Conservation (phyloP, 352 stramenopile species). For the Blastocystis hominis region DNA sequence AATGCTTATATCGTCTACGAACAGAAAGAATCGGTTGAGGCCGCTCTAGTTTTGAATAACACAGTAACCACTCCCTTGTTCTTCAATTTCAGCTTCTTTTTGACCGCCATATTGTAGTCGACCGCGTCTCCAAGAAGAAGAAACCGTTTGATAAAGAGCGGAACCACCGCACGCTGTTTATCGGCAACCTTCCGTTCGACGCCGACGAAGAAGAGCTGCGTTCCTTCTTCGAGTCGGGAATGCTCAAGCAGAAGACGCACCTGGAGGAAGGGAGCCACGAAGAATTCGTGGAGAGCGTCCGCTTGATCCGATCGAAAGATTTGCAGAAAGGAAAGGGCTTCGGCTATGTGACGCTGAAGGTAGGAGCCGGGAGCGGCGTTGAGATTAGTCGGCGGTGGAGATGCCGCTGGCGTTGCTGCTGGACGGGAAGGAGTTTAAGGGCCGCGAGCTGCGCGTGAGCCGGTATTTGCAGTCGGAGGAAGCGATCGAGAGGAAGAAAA, state of each 20-base stretch:
- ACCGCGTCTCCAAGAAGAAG: background rate
- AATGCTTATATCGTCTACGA: constrained; percentile 56
- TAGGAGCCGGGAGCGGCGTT: background rate
- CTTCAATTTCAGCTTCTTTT: constrained; percentile 3
- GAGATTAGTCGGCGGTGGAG: constrained; percentile 4
- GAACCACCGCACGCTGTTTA: constrained; percentile 70
- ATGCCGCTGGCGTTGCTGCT: constrained; percentile 30
- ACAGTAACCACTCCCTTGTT: background rate
- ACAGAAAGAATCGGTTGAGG: background rate
- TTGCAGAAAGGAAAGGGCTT: constrained; percentile 74
- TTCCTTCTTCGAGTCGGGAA: constrained; percentile 68
- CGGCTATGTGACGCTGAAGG: constrained; percentile 71
- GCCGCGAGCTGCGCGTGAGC: background rate
- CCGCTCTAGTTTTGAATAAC: constrained; percentile 43
- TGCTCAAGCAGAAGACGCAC: constrained; percentile 58
- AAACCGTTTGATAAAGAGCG: background rate
- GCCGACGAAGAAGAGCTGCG: constrained; percentile 68
- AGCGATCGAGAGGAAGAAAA: constrained; percentile 40
- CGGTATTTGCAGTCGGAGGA: background rate
- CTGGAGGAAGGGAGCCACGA: constrained; percentile 56
- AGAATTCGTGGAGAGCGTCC: constrained; percentile 69
- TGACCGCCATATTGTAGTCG: constrained; percentile 42
- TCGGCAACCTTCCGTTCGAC: constrained; percentile 74
- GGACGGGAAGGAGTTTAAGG: background rate
- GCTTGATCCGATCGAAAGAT: constrained; percentile 72